These are phyloP conservation scores for Fusarium fujikuroi DNA, from an alignment of 2,329 filamentous ascomycete species.

Conservation along the genomic window DNA sequence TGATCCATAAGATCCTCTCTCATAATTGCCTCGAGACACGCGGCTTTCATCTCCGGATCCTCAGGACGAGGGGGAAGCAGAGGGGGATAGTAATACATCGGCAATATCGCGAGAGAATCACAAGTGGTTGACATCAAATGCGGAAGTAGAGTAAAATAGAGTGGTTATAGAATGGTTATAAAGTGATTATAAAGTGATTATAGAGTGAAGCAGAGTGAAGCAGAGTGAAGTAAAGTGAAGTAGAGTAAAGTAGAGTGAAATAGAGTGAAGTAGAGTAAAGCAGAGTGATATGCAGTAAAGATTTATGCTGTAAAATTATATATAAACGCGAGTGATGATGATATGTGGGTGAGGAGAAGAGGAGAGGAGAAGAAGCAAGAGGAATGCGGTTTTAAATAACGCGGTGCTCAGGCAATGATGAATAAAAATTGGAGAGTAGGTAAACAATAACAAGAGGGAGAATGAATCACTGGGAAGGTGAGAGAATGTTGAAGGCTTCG, in stretches of 20 bases:
- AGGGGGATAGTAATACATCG: background rate
- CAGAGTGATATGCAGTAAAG: accelerated
- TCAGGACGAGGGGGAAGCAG: background rate
- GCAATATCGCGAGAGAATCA: background rate
- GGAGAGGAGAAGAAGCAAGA: background rate
- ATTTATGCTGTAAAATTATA: background rate
- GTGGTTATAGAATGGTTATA: background rate
- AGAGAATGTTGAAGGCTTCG: background rate
- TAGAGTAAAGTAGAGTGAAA: background rate
- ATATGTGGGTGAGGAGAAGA: background rate
- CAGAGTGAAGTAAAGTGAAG: too few species aligned
- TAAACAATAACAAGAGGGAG: background rate
- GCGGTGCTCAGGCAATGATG: background rate
- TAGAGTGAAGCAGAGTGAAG: background rate
- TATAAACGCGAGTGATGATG: background rate
- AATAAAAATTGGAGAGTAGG: background rate
- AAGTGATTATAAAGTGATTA: too few species aligned
- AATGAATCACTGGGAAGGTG: background rate
- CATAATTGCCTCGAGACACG: background rate
- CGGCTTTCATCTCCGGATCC: accelerated
- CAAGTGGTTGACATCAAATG: background rate
- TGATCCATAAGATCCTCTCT: background rate
- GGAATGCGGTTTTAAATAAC: background rate
- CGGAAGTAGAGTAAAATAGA: background rate
- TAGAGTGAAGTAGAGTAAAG: background rate